phyloP scores from a whole-genome alignment of 768 basidiomycete genomes.

The Tulasnella sp. region DNA sequence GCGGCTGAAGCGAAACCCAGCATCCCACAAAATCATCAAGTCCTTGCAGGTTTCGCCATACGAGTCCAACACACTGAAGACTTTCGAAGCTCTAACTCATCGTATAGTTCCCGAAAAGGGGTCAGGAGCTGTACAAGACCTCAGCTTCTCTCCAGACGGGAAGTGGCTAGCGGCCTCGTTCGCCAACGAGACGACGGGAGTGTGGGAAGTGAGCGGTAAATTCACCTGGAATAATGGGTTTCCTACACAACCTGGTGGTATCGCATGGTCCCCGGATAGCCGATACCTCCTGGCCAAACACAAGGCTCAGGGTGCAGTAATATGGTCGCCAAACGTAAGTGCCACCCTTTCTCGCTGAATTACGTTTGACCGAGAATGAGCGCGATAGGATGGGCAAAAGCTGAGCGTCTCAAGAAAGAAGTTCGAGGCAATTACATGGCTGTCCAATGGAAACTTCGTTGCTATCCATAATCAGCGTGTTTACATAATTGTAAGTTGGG shows the following conservation, averaged over 20 bases:
- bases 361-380: neutral
- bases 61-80: neutral
- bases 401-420: conserved; percentile 44
- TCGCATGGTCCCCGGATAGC: conserved; percentile 54
- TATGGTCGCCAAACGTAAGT: conserved; percentile 58
- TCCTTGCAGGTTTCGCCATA: neutral
- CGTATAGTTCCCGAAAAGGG: conserved; percentile 45
- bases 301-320: conserved; percentile 52
- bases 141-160: conserved; percentile 72
- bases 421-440: conserved; percentile 62
- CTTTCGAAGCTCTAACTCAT: neutral
- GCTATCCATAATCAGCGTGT: conserved; percentile 60
- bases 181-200: conserved; percentile 29
- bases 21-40: neutral
- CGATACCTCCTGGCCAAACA: conserved; percentile 53
- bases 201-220: conserved; percentile 31
- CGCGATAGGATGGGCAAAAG: conserved; percentile 54
- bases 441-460: conserved; percentile 58
- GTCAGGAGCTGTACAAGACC: conserved; percentile 56
- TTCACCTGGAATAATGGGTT: conserved; percentile 52
- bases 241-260: conserved; percentile 49
- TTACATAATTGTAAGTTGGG: conserved; percentile 14
- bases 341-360: neutral
- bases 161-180: conserved; percentile 66
- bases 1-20: neutral